Evolutionary conservation across 352 stramenopile species (phyloP).

Genomic region (Pythium phragmitis): DNA sequence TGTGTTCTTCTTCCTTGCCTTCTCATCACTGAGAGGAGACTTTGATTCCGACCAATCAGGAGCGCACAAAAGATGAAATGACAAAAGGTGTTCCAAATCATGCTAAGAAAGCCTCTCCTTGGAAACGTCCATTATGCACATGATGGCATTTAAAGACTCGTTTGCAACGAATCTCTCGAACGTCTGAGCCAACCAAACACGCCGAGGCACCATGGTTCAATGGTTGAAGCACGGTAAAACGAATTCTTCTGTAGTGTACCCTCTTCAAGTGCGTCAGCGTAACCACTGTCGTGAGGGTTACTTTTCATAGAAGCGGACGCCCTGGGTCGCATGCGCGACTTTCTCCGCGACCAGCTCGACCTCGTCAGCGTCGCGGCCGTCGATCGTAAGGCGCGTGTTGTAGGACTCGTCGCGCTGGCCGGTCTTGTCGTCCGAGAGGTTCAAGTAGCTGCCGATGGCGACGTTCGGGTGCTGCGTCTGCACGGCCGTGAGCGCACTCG

Average conservation of each 20-base stretch:
- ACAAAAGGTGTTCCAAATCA: constrained; percentile 12
- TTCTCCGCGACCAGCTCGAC: constrained; percentile 54
- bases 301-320: constrained; percentile 19
- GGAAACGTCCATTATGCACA: too few relatives aligned
- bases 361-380: constrained; percentile 49
- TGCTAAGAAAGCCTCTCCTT: too few relatives aligned
- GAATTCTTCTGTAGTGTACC: too few relatives aligned
- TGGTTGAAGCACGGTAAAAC: neutral
- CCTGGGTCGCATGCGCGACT: constrained; percentile 31
- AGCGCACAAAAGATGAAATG: neutral
- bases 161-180: neutral
- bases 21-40: constrained; percentile 15
- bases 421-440: constrained; percentile 63
- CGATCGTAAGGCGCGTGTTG: constrained; percentile 69
- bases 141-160: neutral
- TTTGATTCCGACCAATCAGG: constrained; percentile 11
- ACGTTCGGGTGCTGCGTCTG: constrained; percentile 68
- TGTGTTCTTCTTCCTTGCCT: constrained; percentile 1
- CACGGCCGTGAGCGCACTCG: constrained; percentile 53
- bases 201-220: neutral
- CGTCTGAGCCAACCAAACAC: neutral
- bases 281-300: neutral
- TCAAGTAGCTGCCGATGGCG: constrained; percentile 84
- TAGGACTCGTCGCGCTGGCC: constrained; percentile 55
- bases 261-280: constrained; percentile 5